Conservation (phyloP, 2,329 filamentous ascomycete species). For the Claviceps sp. region DNA sequence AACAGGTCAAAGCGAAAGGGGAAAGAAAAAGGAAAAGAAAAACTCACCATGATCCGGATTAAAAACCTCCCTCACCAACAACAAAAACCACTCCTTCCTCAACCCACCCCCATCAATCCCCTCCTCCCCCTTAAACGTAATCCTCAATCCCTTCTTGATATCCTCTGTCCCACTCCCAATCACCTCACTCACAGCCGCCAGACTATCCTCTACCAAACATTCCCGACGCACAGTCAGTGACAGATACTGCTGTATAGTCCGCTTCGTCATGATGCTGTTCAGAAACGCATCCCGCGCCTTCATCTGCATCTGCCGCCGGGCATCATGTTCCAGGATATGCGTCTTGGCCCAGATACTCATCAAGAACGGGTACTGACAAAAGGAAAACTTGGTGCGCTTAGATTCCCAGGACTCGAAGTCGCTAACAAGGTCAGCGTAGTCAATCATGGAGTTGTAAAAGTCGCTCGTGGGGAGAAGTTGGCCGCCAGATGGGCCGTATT, state of each 20-base stretch:
- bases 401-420: conserved; percentile 86
- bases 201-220: conserved; percentile 77
- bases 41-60: conserved; percentile 72
- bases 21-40: no score
- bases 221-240: conserved; percentile 67
- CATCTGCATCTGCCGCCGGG: conserved; percentile 74
- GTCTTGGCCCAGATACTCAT: conserved; percentile 89
- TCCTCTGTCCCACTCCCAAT: conserved; percentile 71
- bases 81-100: conserved; percentile 87
- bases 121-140: conserved; percentile 79
- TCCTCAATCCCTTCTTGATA: conserved; percentile 78
- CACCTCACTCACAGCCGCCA: conserved; percentile 72
- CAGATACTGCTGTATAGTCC: conserved; percentile 63
- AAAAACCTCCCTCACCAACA: conserved; percentile 80
- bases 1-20: neutral
- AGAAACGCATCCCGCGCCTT: conserved; percentile 86
- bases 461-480: conserved; percentile 67
- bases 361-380: conserved; percentile 87
- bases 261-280: conserved; percentile 67
- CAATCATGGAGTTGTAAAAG: conserved; percentile 79
- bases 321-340: conserved; percentile 77
- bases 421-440: conserved; percentile 70
- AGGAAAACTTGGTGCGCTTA: conserved; percentile 60
- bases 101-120: conserved; percentile 82
- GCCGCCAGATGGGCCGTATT: conserved; percentile 28